Conservation (phyloP, 768 basidiomycete genomes). For the Tylopilus plumbeoviolaceoides region DNA sequence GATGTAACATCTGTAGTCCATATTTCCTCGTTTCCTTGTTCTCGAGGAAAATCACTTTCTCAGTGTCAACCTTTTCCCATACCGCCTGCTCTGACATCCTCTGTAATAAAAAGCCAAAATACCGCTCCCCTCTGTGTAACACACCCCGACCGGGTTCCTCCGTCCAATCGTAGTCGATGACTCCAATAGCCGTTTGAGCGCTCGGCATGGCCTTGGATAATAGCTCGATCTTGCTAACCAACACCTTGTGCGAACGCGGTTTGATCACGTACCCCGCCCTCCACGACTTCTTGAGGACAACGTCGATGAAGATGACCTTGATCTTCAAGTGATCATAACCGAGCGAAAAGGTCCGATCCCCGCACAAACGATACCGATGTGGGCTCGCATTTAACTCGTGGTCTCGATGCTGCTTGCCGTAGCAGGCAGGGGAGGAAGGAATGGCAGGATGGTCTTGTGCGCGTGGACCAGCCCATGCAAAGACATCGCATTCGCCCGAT, state of each 20-base stretch:
- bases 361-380: constrained; percentile 1
- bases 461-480: constrained; percentile 3
- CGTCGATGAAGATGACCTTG: background rate
- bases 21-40: background rate
- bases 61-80: constrained; percentile 3
- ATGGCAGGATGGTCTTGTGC: constrained; percentile 2
- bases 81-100: background rate
- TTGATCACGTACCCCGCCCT: background rate
- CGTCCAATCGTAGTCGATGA: constrained; percentile 6
- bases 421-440: constrained; percentile 6
- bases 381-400: background rate
- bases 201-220: background rate
- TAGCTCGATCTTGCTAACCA: background rate
- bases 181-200: background rate
- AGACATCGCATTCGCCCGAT: constrained; percentile 1
- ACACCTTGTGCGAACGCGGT: background rate
- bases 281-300: background rate
- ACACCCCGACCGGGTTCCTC: background rate
- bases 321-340: constrained; percentile 5
- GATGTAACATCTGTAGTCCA: background rate
- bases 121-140: background rate
- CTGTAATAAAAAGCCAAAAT: constrained; percentile 4
- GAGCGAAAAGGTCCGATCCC: constrained; percentile 1
- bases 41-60: constrained; percentile 1
- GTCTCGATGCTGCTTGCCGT: background rate